Evolutionary conservation across 495 filamentous ascomycete species (phyloP).

Genomic region (Podospora anserina): DNA sequence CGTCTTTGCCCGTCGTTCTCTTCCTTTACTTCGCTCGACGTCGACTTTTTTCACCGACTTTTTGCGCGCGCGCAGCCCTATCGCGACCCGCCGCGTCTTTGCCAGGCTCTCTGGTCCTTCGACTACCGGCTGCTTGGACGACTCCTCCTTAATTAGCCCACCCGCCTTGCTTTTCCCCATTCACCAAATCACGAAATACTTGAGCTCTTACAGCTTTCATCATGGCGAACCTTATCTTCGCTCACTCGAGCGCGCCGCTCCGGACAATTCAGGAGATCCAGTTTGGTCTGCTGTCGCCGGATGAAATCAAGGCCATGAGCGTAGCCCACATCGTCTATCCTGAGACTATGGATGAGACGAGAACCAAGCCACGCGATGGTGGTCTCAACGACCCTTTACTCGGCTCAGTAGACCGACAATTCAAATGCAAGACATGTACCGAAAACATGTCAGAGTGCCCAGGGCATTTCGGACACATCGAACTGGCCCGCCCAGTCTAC

Average conservation of each 20-base stretch:
- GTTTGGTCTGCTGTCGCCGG: conserved; percentile 92
- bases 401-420: conserved; percentile 89
- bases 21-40: conserved; percentile 10
- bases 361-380: conserved; percentile 77
- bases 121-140: conserved; percentile 1
- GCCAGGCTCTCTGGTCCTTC: conserved; percentile 2
- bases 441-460: conserved; percentile 93
- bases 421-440: conserved; percentile 90
- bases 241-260: conserved; percentile 90
- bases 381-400: conserved; percentile 92
- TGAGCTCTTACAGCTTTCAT: conserved; percentile 31
- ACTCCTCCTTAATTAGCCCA: conserved; percentile 16
- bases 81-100: conserved; percentile 20
- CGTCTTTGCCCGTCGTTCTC: conserved; percentile 13
- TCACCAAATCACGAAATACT: conserved; percentile 4
- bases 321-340: conserved; percentile 89
- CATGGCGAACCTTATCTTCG: conserved; percentile 93
- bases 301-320: conserved; percentile 98
- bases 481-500: conserved; percentile 89
- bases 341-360: conserved; percentile 97
- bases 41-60: conserved; percentile 11
- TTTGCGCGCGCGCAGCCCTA: conserved; percentile 16
- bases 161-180: conserved; percentile 6
- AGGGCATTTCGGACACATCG: conserved; percentile 97
- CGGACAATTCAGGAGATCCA: conserved; percentile 97